Percentiles rank a stretch among this genome's conserved stretches.
Evolutionary conservation across 345 rosid genomes (phyloP).

Genomic region (Lagerstroemia speciosa): DNA sequence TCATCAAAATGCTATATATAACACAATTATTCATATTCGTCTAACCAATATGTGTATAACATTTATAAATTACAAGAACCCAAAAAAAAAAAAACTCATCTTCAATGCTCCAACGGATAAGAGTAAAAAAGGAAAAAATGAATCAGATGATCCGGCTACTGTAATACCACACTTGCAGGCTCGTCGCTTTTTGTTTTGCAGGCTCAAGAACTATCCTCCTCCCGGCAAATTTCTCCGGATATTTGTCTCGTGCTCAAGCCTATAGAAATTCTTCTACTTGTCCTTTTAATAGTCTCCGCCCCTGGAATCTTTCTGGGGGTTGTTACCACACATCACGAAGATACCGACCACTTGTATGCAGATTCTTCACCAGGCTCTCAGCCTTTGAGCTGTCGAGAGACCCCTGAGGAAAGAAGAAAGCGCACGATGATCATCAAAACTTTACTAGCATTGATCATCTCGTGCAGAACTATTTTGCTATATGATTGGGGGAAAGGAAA

Average conservation of each 20-base stretch:
- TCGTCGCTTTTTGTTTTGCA: neutral
- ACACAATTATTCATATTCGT: neutral
- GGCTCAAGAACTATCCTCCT: neutral
- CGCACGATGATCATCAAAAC: neutral
- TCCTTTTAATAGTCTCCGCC: neutral
- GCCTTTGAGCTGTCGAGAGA: slow-evolving; percentile 66
- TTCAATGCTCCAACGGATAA: neutral
- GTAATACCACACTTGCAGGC: neutral
- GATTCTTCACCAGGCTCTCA: slow-evolving; percentile 82
- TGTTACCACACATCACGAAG: slow-evolving; percentile 88
- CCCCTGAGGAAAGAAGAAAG: slow-evolving; percentile 41
- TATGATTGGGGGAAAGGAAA: no score
- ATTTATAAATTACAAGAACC: slow-evolving; percentile 20
- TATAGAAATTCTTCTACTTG: neutral
- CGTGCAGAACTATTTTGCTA: neutral
- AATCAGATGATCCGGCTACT: slow-evolving; percentile 1
- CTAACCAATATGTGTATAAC: neutral
- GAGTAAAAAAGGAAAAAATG: slow-evolving; percentile 9
- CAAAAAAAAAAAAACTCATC: slow-evolving; percentile 21
- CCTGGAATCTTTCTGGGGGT: neutral
- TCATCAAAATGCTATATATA: no score
- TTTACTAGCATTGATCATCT: neutral
- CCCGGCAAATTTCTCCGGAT: neutral
- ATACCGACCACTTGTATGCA: slow-evolving; percentile 84
- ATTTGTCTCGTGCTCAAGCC: neutral